Evolutionary conservation across 2,329 filamentous ascomycete genomes (phyloP), one percentile per base, ranked within the genome.

Genomic region (Elsinoe fawcettii): DNA sequence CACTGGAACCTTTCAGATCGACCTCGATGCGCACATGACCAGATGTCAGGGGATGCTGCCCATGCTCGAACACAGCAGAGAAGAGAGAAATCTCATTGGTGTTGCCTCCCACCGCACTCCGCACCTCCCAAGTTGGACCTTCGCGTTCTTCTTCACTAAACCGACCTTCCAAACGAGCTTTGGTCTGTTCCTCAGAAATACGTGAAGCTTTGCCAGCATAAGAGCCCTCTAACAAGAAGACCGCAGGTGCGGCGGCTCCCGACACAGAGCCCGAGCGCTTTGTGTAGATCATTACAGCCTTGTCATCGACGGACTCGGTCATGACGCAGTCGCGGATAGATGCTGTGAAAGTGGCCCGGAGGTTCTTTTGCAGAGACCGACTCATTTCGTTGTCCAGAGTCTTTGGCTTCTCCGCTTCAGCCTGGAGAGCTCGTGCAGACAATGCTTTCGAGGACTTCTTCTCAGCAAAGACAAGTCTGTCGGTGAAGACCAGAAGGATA

Each of bases 141-240:
- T 96, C 90, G 59, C 91, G 83, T 73, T 96, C 89, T n/a, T 76
- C 70, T 68, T 96, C 90, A 0, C 87, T 75, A 66, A 95, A 96
- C 9, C 91, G 82, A 5, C 85, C 87, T 71, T 96, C 92, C 12
- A 96, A 83, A 62, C 86, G 84, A 7, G 91, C 90, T 72, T 92
- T 95, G 49, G 85, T 83, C 11, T 96, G 78, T 62, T 97, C 93
- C 71, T 97, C 92, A 25, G 84, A 83, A 71, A 89, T 85, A 60
- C 86, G 88, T 16, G 78, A 75, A 1, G 87, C 88, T 68, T 85
- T 91, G 23, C 84, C 85, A 67, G 95, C 88, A 64, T 92, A 92
- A 6, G 80, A 74, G 55, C 89, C 88, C 53, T 85, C 81, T 1
- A 95, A 78, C 39, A 86, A 71, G 66, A 95, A 87, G 62, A 74